Evolutionary conservation across 1,284 basidiomycete genomes (phyloP).

Genomic region (Microbotryum scabiosae): DNA sequence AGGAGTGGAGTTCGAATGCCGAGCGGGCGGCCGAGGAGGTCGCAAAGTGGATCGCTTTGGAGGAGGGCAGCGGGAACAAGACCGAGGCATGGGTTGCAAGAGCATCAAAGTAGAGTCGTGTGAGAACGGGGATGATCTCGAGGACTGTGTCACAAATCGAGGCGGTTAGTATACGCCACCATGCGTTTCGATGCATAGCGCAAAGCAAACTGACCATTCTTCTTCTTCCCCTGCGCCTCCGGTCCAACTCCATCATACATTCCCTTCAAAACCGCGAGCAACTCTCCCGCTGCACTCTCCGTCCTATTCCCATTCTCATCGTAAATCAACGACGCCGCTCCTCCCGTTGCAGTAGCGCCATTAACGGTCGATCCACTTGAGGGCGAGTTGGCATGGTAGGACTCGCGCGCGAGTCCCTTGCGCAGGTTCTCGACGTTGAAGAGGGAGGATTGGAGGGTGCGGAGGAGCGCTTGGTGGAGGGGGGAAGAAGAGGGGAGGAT

Average conservation of each 20-base stretch:
- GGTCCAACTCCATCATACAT: neutral
- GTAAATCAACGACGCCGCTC: too few species aligned
- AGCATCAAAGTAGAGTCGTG: constrained; percentile 13
- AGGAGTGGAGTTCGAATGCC: constrained; percentile 23
- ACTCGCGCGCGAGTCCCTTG: constrained; percentile 25
- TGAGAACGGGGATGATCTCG: constrained; percentile 6
- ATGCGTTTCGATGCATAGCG: too few species aligned
- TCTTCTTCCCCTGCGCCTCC: neutral
- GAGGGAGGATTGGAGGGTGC: constrained; percentile 16
- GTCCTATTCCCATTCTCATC: neutral
- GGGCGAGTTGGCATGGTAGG: constrained; percentile 8
- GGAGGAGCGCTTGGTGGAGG: constrained; percentile 9
- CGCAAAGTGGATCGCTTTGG: constrained; percentile 14
- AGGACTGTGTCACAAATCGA: neutral
- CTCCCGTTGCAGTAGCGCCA: too few species aligned
- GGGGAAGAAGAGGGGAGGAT: neutral
- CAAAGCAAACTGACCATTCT: neutral
- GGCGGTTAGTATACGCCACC: neutral
- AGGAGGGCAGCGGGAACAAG: constrained; percentile 28
- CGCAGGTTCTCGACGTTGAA: constrained; percentile 30
- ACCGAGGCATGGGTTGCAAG: constrained; percentile 10
- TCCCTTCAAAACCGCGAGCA: constrained; percentile 7
- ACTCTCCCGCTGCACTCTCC: constrained; percentile 8
- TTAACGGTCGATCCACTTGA: too few species aligned
- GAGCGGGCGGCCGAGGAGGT: constrained; percentile 26